These are phyloP conservation scores for Parietaria judaica DNA, from an alignment of 306 rosid genomes.

Conservation along the genomic window DNA sequence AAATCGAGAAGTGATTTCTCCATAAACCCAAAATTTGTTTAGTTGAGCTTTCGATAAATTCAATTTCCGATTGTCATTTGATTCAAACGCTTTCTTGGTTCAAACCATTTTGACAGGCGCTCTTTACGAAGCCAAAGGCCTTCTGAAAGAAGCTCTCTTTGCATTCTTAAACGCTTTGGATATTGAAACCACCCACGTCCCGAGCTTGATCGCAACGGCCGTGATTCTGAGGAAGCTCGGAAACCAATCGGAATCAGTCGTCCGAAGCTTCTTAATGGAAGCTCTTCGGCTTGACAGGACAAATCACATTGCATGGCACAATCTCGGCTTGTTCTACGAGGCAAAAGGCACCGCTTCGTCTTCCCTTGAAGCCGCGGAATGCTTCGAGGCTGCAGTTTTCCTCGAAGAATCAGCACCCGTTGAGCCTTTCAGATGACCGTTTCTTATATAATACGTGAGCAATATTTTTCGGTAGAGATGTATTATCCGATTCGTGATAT, in stretches of 20 bases:
- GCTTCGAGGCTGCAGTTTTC: conserved; percentile 63
- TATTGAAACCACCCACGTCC: conserved; percentile 59
- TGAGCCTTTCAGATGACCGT: conserved; percentile 65
- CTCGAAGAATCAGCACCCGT: conserved; percentile 78
- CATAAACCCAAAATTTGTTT: too few relatives aligned
- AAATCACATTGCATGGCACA: conserved; percentile 72
- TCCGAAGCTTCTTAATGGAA: conserved; percentile 58
- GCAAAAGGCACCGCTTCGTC: conserved; percentile 43
- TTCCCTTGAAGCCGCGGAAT: conserved; percentile 54
- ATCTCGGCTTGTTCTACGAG: conserved; percentile 63
- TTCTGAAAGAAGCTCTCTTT: conserved; percentile 53
- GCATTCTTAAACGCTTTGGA: conserved; percentile 51
- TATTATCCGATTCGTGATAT: background rate
- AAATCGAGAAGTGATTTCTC: too few relatives aligned
- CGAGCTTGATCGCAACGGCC: conserved; percentile 59
- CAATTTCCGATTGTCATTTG: too few relatives aligned
- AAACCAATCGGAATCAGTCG: conserved; percentile 25
- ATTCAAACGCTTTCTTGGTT: too few relatives aligned
- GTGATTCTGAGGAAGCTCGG: conserved; percentile 41
- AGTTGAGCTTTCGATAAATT: too few relatives aligned
- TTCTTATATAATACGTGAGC: background rate
- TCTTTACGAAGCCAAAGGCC: conserved; percentile 59
- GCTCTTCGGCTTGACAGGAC: conserved; percentile 54
- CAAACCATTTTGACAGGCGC: conserved; percentile 33
- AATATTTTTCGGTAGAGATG: background rate